phyloP scores from a whole-genome alignment of 2,329 filamentous ascomycete species.

The Phialophora chinensis region DNA sequence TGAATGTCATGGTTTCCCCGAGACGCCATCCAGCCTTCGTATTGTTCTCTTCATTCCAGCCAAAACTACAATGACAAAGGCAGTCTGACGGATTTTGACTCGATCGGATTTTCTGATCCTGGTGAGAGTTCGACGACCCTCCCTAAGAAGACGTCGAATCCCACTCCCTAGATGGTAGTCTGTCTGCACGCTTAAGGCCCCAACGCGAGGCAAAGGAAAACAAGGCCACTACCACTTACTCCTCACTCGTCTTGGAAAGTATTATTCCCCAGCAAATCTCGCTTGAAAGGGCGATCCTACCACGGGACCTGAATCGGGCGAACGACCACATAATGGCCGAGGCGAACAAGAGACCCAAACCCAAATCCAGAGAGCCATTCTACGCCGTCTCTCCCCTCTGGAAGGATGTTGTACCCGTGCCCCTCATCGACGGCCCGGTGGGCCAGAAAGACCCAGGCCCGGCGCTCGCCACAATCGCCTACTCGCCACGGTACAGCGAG shows the following conservation, averaged over 20 bases:
- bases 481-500: constrained; percentile 86
- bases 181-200: neutral
- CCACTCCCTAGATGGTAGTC: neutral
- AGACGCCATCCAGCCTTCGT: constrained; percentile 11
- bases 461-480: constrained; percentile 90
- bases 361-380: constrained; percentile 35
- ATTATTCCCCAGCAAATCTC: neutral
- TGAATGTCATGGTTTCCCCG: neutral
- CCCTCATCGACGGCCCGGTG: constrained; percentile 73
- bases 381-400: constrained; percentile 75
- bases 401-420: constrained; percentile 83
- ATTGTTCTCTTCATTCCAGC: constrained; percentile 35
- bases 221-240: neutral
- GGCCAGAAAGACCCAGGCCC: constrained; percentile 44
- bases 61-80: neutral
- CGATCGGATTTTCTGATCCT: neutral
- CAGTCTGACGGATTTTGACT: neutral
- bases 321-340: neutral
- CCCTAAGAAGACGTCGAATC: too few relatives aligned
- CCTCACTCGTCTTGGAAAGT: neutral
- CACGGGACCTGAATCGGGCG: neutral
- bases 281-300: too few relatives aligned
- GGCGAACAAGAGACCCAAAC: constrained; percentile 36
- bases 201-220: neutral
- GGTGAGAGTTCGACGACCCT: neutral